A percentile compares a stretch with the other conserved stretches of the same genome.
Evolutionary conservation across 1,284 basidiomycete species (phyloP).

Genomic region (Schizophyllum amplum): DNA sequence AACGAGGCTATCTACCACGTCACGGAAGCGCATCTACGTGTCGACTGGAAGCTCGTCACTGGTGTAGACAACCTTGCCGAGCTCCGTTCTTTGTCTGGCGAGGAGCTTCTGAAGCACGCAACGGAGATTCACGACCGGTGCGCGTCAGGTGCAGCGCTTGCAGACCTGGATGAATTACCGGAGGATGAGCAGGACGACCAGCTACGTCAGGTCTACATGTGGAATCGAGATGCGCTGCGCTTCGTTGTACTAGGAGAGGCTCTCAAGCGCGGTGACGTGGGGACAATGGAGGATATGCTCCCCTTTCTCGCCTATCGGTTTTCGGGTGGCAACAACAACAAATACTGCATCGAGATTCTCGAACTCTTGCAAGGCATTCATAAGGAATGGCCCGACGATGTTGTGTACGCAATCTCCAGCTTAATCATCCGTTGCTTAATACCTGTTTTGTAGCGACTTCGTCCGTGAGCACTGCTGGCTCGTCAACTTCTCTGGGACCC

Average conservation of each 20-base stretch:
- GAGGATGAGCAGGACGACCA: conserved; percentile 17
- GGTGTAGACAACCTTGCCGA: conserved; percentile 10
- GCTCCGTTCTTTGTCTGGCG: conserved; percentile 9
- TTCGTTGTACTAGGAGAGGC: conserved; percentile 27
- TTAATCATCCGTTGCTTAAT: conserved; percentile 1
- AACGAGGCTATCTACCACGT: conserved; percentile 16
- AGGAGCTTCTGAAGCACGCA: conserved; percentile 11
- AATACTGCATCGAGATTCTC: conserved; percentile 20
- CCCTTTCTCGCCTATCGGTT: conserved; percentile 22
- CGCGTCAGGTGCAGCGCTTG: conserved; percentile 13
- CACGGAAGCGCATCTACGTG: conserved; percentile 16
- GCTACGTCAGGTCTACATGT: conserved; percentile 19
- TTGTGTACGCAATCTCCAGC: conserved; percentile 15
- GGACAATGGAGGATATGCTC: conserved; percentile 24
- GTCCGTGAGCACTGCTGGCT: conserved; percentile 22
- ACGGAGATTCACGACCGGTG: conserved; percentile 3
- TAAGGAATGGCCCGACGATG: conserved; percentile 19
- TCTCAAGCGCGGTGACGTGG: conserved; percentile 28
- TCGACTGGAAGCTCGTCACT: conserved; percentile 8
- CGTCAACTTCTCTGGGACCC: conserved; percentile 16
- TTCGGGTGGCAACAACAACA: conserved; percentile 18
- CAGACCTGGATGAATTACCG: conserved; percentile 1
- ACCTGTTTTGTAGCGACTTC: conserved; percentile 11
- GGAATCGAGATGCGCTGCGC: conserved; percentile 24
- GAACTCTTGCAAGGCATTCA: conserved; percentile 22